phyloP scores from a whole-genome alignment of 257 asterid genomes.

The Nicotiana undulata region DNA sequence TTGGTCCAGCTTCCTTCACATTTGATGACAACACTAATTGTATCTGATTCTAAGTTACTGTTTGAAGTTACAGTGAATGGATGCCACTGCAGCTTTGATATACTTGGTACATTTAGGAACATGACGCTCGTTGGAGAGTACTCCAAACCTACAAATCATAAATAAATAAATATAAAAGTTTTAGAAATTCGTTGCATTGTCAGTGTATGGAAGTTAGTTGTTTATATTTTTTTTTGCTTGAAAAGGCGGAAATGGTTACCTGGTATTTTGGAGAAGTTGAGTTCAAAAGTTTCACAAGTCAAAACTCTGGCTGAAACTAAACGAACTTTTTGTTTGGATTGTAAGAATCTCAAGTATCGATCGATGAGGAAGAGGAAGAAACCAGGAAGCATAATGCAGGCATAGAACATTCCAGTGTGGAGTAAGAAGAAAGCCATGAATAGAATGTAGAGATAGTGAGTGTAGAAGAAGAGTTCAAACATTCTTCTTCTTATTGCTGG shows the following conservation, averaged over 20 bases:
- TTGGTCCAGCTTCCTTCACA: constrained; percentile 85
- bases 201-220: background rate
- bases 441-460: constrained; percentile 78
- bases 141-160: constrained; percentile 36
- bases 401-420: constrained; percentile 77
- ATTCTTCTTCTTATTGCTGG: constrained; percentile 62
- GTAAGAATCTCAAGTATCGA: constrained; percentile 74
- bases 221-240: too few species aligned
- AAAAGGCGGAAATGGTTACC: constrained; percentile 23
- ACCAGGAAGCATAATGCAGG: constrained; percentile 89
- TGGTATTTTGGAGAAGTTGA: constrained; percentile 71
- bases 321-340: constrained; percentile 50
- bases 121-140: constrained; percentile 74
- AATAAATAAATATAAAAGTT: background rate
- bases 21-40: constrained; percentile 65
- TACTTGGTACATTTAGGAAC: constrained; percentile 63
- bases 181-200: background rate
- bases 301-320: constrained; percentile 63
- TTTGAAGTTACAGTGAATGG: constrained; percentile 85
- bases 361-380: constrained; percentile 75
- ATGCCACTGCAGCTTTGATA: constrained; percentile 96
- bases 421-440: constrained; percentile 70
- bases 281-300: constrained; percentile 57
- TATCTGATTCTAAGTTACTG: constrained; percentile 58
- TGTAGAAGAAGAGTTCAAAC: constrained; percentile 78